A percentile compares a stretch with the other conserved stretches of the same genome.
Evolutionary conservation across 495 filamentous ascomycete genomes (phyloP).

Genomic region (Neurospora sp.): DNA sequence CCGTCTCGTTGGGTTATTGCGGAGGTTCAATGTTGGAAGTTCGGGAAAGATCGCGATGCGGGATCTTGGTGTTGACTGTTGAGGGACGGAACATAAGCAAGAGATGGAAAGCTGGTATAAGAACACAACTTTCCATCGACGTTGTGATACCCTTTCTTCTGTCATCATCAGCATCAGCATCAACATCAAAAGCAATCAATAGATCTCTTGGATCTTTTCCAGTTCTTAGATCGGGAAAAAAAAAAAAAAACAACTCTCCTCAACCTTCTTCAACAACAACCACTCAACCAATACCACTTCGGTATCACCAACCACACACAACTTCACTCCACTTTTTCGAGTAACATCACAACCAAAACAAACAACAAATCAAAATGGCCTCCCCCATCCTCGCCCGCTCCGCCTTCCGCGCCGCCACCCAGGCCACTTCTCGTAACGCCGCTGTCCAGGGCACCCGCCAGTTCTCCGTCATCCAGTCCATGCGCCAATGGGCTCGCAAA

Average conservation of each 20-base stretch:
- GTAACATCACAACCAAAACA: slow-evolving; percentile 1
- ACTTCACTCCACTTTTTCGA: not conserved
- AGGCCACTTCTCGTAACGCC: not conserved
- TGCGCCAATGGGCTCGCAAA: slow-evolving; percentile 19
- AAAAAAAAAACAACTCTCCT: not conserved
- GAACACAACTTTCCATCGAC: not conserved
- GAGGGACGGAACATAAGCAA: not conserved
- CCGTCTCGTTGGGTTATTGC: not conserved
- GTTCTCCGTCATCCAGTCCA: slow-evolving; percentile 18
- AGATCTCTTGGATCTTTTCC: not conserved
- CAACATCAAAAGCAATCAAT: slow-evolving; percentile 3
- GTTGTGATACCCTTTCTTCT: not conserved
- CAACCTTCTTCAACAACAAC: not conserved
- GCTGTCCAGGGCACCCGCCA: slow-evolving; percentile 6
- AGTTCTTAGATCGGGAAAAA: too few species aligned
- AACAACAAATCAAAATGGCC: slow-evolving; percentile 10
- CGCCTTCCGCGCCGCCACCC: slow-evolving; percentile 14
- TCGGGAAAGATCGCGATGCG: not conserved
- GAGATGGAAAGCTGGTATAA: slow-evolving; percentile 4
- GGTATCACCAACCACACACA: not conserved
- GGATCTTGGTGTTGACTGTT: not conserved
- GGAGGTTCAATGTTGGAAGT: not conserved
- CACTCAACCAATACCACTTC: not conserved
- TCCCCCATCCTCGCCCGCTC: slow-evolving; percentile 17
- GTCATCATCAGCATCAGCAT: slow-evolving; percentile 2